Conservation (phyloP, 192 early-diverging fungal genomes). For the Backusella macrospora region DNA sequence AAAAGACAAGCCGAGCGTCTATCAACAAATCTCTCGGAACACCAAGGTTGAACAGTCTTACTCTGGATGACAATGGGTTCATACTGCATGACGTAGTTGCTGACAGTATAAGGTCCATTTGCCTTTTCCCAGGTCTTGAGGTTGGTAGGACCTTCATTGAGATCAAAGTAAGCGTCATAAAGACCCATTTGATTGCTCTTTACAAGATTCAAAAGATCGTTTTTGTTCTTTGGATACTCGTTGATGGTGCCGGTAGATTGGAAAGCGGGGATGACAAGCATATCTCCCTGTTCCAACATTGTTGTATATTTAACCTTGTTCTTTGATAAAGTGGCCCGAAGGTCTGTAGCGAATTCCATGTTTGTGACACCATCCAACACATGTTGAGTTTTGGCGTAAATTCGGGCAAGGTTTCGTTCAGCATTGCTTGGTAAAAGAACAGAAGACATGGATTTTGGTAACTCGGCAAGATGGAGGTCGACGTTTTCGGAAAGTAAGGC, state of each 20-base stretch:
- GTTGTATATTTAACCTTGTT: slow-evolving; percentile 37
- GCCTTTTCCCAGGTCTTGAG: slow-evolving; percentile 48
- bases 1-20: slow-evolving; percentile 58
- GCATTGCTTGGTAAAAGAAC: slow-evolving; percentile 39
- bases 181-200: slow-evolving; percentile 37
- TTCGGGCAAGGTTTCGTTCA: slow-evolving; percentile 54
- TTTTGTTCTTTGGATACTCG: slow-evolving; percentile 40
- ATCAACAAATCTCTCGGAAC: slow-evolving; percentile 61
- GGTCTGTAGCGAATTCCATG: slow-evolving; percentile 42
- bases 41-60: slow-evolving; percentile 54
- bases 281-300: slow-evolving; percentile 46
- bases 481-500: slow-evolving; percentile 34
- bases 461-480: slow-evolving; percentile 52
- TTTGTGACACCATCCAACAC: slow-evolving; percentile 45
- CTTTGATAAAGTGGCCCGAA: slow-evolving; percentile 38
- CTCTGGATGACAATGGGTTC: slow-evolving; percentile 55
- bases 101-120: slow-evolving; percentile 41
- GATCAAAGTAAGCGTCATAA: slow-evolving; percentile 55
- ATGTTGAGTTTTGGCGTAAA: slow-evolving; percentile 55
- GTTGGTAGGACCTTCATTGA: slow-evolving; percentile 50
- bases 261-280: slow-evolving; percentile 58
- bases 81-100: slow-evolving; percentile 59
- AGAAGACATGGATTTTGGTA: slow-evolving; percentile 4
- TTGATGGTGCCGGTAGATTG: slow-evolving; percentile 27
- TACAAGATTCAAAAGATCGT: slow-evolving; percentile 32